A percentile compares a stretch with the other conserved stretches of the same genome.
These are phyloP conservation scores for Parafenestella ontariensis DNA, from an alignment of 2,329 filamentous ascomycete species.

Conservation along the genomic window DNA sequence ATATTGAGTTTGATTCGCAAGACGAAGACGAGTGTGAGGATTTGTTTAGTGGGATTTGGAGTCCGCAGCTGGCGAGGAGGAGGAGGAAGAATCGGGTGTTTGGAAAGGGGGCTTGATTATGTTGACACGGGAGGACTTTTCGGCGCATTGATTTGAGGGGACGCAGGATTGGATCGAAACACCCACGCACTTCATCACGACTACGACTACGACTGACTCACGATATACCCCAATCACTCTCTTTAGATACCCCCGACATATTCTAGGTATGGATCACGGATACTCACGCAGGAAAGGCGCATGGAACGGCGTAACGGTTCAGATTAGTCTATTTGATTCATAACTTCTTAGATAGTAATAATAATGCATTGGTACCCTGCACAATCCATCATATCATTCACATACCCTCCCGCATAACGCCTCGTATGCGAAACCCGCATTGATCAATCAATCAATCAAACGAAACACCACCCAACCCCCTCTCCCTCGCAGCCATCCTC, in stretches of 20 bases:
- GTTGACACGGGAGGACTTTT: too few relatives aligned
- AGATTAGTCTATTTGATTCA: background rate
- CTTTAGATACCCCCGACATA: background rate
- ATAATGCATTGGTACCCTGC: background rate
- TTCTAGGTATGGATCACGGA: background rate
- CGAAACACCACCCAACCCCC: constrained; percentile 56
- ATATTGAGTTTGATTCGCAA: constrained; percentile 68
- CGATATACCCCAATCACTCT: background rate
- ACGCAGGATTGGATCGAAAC: background rate
- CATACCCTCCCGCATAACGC: background rate
- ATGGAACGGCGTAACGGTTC: background rate
- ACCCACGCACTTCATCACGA: background rate
- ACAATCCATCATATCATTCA: too few relatives aligned
- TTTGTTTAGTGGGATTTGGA: constrained; percentile 69
- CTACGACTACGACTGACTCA: background rate
- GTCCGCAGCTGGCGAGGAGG: constrained; percentile 59
- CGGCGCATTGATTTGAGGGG: too few relatives aligned
- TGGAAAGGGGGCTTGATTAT: background rate
- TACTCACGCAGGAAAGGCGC: background rate
- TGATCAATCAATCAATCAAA: constrained; percentile 14
- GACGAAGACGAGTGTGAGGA: constrained; percentile 73
- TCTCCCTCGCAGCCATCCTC: constrained; percentile 50
- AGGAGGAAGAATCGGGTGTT: constrained; percentile 22
- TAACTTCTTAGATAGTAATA: background rate
- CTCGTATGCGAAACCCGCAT: background rate